Percentiles rank a stretch among this genome's conserved stretches.
These are phyloP conservation scores for Taphrina communis DNA, from an alignment of 1,139 yeast species.

Conservation along the genomic window DNA sequence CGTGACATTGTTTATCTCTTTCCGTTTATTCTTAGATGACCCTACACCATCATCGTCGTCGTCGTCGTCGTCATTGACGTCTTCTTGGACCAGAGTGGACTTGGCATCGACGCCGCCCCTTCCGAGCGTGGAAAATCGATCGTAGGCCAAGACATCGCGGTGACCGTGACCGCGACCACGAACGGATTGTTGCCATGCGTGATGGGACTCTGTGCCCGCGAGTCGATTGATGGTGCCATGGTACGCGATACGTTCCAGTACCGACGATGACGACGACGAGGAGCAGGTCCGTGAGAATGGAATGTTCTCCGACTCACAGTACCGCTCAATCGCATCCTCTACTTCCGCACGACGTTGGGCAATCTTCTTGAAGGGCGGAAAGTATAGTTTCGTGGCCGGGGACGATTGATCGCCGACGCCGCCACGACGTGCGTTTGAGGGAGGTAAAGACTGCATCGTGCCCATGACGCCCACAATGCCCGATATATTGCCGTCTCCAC, in stretches of 20 bases:
- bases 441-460: conserved; percentile 12
- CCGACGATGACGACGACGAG: background rate
- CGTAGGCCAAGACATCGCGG: background rate
- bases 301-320: background rate
- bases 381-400: background rate
- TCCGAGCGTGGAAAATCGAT: conserved; percentile 4
- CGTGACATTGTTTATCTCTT: background rate
- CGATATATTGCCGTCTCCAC: background rate
- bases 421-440: background rate
- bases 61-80: background rate
- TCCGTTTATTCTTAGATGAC: background rate
- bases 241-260: conserved; percentile 8
- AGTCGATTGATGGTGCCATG: background rate
- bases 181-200: too few species aligned
- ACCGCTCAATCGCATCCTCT: background rate
- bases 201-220: background rate
- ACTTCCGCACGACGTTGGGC: background rate
- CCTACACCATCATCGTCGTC: background rate
- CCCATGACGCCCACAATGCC: conserved; percentile 14
- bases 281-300: background rate
- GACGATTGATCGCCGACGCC: background rate
- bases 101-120: conserved; percentile 6
- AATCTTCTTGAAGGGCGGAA: conserved; percentile 4
- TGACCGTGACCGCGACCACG: too few species aligned
- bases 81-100: background rate